These are phyloP conservation scores for Lasiodiplodia sp. DNA, from an alignment of 2,329 filamentous ascomycete genomes.

Conservation along the genomic window DNA sequence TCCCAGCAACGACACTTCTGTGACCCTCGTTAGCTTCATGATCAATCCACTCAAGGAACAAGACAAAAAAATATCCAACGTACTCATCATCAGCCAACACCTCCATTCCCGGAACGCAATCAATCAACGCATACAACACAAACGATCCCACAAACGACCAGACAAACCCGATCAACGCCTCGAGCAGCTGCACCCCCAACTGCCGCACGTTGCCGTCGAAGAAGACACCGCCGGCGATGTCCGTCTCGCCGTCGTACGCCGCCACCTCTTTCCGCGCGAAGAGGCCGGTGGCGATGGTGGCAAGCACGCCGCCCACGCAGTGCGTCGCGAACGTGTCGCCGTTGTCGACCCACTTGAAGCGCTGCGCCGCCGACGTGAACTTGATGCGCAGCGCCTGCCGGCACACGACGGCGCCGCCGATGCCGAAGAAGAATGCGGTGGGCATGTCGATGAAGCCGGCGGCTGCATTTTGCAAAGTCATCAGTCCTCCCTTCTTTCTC, in stretches of 20 bases:
- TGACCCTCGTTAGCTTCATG: constrained; percentile 30
- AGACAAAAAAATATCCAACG: constrained; percentile 37
- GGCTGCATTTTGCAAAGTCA: constrained; percentile 24
- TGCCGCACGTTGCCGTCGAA: constrained; percentile 62
- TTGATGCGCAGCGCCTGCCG: constrained; percentile 62
- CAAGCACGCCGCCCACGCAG: constrained; percentile 59
- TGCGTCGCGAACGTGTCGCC: constrained; percentile 64
- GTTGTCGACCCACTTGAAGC: constrained; percentile 61
- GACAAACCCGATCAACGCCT: constrained; percentile 59
- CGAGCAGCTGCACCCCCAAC: constrained; percentile 59
- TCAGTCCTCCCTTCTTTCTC: not conserved
- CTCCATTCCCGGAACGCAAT: constrained; percentile 61
- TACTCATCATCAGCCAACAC: constrained; percentile 61
- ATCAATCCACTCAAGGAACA: not conserved
- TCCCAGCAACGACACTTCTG: constrained; percentile 56
- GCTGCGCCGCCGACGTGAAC: constrained; percentile 56
- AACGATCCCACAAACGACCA: constrained; percentile 61
- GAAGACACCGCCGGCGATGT: constrained; percentile 59
- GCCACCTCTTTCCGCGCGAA: constrained; percentile 61
- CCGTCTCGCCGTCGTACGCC: constrained; percentile 59
- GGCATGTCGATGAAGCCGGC: constrained; percentile 59
- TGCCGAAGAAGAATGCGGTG: constrained; percentile 58
- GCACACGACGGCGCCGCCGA: constrained; percentile 56
- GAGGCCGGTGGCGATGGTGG: constrained; percentile 59
- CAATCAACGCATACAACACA: constrained; percentile 58